Percentiles rank a stretch among this genome's conserved stretches.
These are phyloP conservation scores for Alopecurus myosuroides DNA, from an alignment of 176 grass and related monocot genomes.

Conservation along the genomic window DNA sequence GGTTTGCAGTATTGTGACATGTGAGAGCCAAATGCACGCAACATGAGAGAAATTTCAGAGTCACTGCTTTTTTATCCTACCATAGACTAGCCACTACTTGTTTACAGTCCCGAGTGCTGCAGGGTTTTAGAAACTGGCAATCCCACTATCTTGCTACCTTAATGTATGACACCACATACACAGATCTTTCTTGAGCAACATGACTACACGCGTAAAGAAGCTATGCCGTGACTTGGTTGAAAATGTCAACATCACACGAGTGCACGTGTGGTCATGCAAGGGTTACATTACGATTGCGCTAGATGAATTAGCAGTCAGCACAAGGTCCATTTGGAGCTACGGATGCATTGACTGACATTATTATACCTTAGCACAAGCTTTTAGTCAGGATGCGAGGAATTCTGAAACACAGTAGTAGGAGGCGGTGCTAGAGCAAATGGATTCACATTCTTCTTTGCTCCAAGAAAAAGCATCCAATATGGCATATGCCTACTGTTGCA, in stretches of 20 bases:
- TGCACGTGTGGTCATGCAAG: slow-evolving; percentile 19
- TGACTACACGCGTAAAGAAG: slow-evolving; percentile 21
- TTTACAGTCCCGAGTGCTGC: neutral
- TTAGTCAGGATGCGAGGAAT: slow-evolving; percentile 10
- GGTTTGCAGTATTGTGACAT: neutral
- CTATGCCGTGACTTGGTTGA: slow-evolving; percentile 12
- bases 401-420: neutral
- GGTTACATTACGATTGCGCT: slow-evolving; percentile 19
- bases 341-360: neutral
- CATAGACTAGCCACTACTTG: slow-evolving; percentile 12
- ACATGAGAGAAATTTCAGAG: slow-evolving; percentile 26
- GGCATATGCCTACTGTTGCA: neutral
- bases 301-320: slow-evolving; percentile 9
- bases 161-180: slow-evolving; percentile 11
- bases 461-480: slow-evolving; percentile 5
- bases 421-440: neutral
- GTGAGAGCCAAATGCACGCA: slow-evolving; percentile 36
- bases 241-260: slow-evolving; percentile 18
- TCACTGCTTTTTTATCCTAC: slow-evolving; percentile 18
- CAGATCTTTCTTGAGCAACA: slow-evolving; percentile 30
- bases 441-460: slow-evolving; percentile 2
- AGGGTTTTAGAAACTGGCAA: slow-evolving; percentile 35
- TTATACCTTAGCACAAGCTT: neutral
- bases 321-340: slow-evolving; percentile 1
- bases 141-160: slow-evolving; percentile 41